A percentile compares a stretch with the other conserved stretches of the same genome.
phyloP scores from a whole-genome alignment of 495 filamentous ascomycete genomes.

The Aspergillus incahuasiensis region DNA sequence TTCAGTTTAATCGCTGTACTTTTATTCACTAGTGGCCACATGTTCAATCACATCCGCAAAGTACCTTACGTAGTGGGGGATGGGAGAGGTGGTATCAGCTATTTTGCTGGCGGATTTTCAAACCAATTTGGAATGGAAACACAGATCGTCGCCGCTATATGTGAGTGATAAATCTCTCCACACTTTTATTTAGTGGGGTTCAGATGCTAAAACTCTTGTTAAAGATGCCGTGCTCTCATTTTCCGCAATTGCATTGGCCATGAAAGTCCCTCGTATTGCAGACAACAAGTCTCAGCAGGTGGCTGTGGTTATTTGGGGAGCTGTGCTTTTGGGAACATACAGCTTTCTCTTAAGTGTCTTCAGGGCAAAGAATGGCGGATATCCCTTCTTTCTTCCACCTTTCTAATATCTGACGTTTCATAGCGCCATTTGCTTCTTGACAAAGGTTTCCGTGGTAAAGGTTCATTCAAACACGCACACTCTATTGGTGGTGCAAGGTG shows the following conservation, averaged over 20 bases:
- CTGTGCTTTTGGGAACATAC: conserved; percentile 75
- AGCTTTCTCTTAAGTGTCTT: conserved; percentile 93
- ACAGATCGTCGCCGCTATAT: conserved; percentile 91
- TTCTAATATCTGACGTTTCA: conserved; percentile 50
- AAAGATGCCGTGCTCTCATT: conserved; percentile 91
- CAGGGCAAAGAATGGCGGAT: conserved; percentile 89
- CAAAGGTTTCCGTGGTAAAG: not conserved
- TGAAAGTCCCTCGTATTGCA: conserved; percentile 85
- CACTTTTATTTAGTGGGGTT: not conserved
- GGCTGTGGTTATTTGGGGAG: conserved; percentile 77
- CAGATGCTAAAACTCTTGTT: conserved; percentile 8
- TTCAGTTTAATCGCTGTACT: conserved; percentile 85
- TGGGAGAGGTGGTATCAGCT: conserved; percentile 78
- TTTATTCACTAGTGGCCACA: conserved; percentile 92
- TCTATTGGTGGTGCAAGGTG: no score
- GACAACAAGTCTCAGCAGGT: conserved; percentile 75
- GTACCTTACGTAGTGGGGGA: conserved; percentile 92
- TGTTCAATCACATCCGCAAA: conserved; percentile 98
- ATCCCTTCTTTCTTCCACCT: conserved; percentile 90
- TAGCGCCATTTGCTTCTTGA: not conserved
- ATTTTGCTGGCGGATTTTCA: conserved; percentile 91
- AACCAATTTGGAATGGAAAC: conserved; percentile 96
- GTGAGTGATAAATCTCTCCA: conserved; percentile 54
- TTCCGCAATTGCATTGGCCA: conserved; percentile 77
- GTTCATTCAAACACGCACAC: not conserved